These are phyloP conservation scores for Amylostereum chailletii DNA, from an alignment of 1,284 basidiomycete genomes.

Conservation along the genomic window DNA sequence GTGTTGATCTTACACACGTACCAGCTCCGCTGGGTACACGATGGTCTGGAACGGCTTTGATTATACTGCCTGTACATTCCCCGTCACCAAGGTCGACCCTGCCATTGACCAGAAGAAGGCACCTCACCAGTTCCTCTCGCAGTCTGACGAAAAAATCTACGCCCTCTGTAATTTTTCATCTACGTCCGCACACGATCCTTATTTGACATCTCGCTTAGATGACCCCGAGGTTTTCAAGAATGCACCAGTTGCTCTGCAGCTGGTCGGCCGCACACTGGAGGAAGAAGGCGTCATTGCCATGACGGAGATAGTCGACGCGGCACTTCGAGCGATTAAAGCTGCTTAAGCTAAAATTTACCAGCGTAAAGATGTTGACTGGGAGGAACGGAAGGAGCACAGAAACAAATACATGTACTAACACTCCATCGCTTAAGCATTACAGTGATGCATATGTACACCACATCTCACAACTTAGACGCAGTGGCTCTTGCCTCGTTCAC, in stretches of 20 bases:
- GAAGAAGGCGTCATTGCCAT: slow-evolving; percentile 42
- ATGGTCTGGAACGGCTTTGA: slow-evolving; percentile 26
- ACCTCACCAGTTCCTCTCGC: slow-evolving; percentile 25
- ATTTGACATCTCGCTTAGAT: slow-evolving; percentile 21
- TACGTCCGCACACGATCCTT: neutral
- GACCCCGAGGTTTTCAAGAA: slow-evolving; percentile 34
- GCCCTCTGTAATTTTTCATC: slow-evolving; percentile 29
- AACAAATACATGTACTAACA: too few relatives aligned
- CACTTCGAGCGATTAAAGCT: slow-evolving; percentile 16
- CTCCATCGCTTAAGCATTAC: too few relatives aligned
- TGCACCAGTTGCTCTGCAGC: slow-evolving; percentile 42
- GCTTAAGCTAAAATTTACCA: neutral
- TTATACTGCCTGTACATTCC: slow-evolving; percentile 36
- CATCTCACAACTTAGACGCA: neutral
- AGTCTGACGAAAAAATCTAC: slow-evolving; percentile 32
- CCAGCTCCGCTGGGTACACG: slow-evolving; percentile 16
- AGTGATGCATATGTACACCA: too few relatives aligned
- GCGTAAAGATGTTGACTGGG: neutral
- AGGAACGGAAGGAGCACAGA: too few relatives aligned
- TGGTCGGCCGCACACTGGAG: slow-evolving; percentile 39
- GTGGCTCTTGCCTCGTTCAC: slow-evolving; percentile 52
- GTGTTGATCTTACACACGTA: neutral
- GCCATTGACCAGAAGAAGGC: slow-evolving; percentile 20
- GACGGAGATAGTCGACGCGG: slow-evolving; percentile 28
- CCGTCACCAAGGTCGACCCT: slow-evolving; percentile 30